Evolutionary conservation across 176 grass and related monocot genomes (phyloP).

Genomic region (Alopecurus myosuroides): DNA sequence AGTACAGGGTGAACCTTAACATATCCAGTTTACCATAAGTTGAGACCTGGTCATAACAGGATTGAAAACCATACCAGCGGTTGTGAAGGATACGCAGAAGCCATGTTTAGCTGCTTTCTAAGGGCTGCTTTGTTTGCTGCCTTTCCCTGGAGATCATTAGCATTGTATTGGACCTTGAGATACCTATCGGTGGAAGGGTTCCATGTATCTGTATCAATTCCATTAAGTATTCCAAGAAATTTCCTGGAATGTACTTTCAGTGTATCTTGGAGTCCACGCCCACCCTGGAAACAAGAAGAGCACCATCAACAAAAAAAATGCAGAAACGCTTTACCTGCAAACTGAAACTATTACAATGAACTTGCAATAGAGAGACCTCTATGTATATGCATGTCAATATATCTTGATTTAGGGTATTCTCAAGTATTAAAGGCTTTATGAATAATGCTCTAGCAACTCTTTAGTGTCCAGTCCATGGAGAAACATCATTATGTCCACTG

Average conservation of each 20-base stretch:
- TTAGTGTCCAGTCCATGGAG: not conserved
- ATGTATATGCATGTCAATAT: not conserved
- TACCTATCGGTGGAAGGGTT: conserved; percentile 79
- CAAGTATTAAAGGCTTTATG: not conserved
- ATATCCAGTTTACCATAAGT: not conserved
- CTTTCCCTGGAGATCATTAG: conserved; percentile 76
- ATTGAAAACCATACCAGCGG: conserved; percentile 54
- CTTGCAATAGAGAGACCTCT: not conserved
- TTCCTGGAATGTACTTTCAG: conserved; percentile 84
- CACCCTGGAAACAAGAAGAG: conserved; percentile 49
- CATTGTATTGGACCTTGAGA: conserved; percentile 62
- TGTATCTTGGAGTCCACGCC: conserved; percentile 78
- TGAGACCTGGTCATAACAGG: not conserved
- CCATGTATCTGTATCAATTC: conserved; percentile 93
- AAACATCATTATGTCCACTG: not conserved
- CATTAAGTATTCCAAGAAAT: conserved; percentile 95
- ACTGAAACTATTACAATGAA: conserved; percentile 1
- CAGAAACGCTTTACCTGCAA: conserved; percentile 1
- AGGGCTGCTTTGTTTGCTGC: conserved; percentile 72
- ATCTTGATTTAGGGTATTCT: conserved; percentile 28
- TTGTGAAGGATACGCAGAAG: conserved; percentile 51
- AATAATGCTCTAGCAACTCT: not conserved
- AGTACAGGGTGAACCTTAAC: not conserved
- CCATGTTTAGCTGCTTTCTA: conserved; percentile 64
- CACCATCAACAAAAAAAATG: conserved; percentile 22